phyloP scores from a whole-genome alignment of 1,284 basidiomycete genomes.

The Volvariella surrecta region DNA sequence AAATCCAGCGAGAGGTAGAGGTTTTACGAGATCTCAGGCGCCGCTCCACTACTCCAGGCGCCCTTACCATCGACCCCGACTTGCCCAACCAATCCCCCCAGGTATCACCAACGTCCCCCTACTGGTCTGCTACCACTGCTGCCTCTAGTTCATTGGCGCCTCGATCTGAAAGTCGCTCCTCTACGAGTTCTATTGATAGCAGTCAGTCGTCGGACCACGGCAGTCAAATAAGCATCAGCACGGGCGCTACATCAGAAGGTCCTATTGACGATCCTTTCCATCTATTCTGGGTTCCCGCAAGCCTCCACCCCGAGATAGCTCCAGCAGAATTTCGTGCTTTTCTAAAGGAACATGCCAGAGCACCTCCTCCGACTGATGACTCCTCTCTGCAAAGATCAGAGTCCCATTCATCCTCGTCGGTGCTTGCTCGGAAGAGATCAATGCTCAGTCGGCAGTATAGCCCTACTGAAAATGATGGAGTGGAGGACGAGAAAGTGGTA shows the following conservation, averaged over 20 bases:
- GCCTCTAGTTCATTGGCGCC: conserved; percentile 12
- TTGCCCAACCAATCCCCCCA: conserved; percentile 59
- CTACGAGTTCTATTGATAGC: conserved; percentile 36
- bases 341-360: conserved; percentile 84
- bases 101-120: conserved; percentile 41
- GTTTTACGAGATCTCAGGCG: conserved; percentile 76
- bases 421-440: conserved; percentile 71
- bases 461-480: conserved; percentile 66
- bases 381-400: conserved; percentile 22
- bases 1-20: conserved; percentile 83
- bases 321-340: conserved; percentile 94
- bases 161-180: conserved; percentile 29
- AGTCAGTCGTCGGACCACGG: conserved; percentile 22
- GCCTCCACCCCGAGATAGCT: conserved; percentile 94
- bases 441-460: conserved; percentile 89
- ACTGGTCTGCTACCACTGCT: conserved; percentile 33
- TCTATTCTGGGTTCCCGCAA: conserved; percentile 97
- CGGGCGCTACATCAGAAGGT: conserved; percentile 19
- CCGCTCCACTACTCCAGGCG: conserved; percentile 73
- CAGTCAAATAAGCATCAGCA: conserved; percentile 17
- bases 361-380: conserved; percentile 41
- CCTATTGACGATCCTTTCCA: conserved; percentile 66
- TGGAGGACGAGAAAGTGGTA: conserved; percentile 60
- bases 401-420: conserved; percentile 29
- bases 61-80: conserved; percentile 81